Base-by-base conservation (phyloP, 495 filamentous ascomycete species). In the Aspergillus carlsbadensis region DNA sequence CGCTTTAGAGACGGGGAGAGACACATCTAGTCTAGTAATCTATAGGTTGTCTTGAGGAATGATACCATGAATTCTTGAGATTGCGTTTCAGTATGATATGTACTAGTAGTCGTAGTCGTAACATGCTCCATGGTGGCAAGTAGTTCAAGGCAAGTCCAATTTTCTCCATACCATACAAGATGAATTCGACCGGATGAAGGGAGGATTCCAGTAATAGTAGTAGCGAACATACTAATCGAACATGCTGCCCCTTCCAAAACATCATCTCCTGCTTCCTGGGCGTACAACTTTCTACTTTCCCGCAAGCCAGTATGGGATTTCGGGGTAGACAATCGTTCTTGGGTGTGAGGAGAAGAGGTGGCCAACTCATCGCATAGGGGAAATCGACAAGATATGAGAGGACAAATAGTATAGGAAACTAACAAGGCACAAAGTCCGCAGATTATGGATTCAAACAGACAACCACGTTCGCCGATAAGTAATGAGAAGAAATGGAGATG, bases 161-260 rank as follows among this genome's bases (percentile, higher is more conserved):
- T 62, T 67, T 67, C 64, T 65, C 62, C 59, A 44, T 62, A 67
- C 59, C 62, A 67, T 65, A 67, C 65, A 67, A 58, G 52, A 61
- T 52, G 58, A 51, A 48, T 57, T 61, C 60, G 59, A 57, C 37
- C 59, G 24, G 50, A 55, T 54, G 15, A 60, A 51, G 24, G 43
- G n/a, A 40, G 43, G n/a, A 40, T 39, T 46, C 53, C 53, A 56
- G 61, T 60, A 60, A 8, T 29, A 29, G 26, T 60, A 60, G 26
- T 29, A 29, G 26, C 26, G 8, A 29, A 8, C 26, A 8, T 29
- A 29, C 26, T 29, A 29, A 4, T 29, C 26, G 26, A 8, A 29
- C 22, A 58, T 33, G 17, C 41, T 37, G 34, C 43, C 21, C 33
- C 20, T 35, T 48, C 35, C 26, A 22, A 40, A 36, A 49, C 26